phyloP scores from a whole-genome alignment of 495 filamentous ascomycete genomes.

The Penicillium bialowiezense region DNA sequence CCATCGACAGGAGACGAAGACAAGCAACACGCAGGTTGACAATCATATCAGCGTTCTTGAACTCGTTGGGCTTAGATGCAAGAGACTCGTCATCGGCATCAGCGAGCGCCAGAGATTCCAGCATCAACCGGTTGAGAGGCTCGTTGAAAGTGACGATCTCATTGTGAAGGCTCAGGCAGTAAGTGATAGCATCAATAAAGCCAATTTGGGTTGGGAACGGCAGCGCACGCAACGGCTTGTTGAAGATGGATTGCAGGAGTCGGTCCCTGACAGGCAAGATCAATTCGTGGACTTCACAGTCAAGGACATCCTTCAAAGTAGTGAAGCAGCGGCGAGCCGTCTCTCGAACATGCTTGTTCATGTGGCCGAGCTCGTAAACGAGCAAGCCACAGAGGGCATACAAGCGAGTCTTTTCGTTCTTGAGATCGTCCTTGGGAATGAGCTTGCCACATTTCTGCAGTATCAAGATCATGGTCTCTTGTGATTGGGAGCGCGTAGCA shows the following conservation, averaged over 20 bases:
- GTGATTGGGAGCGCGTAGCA: constrained; percentile 74
- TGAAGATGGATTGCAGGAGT: constrained; percentile 82
- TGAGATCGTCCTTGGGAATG: constrained; percentile 70
- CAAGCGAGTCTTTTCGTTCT: constrained; percentile 62
- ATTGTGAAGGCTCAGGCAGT: constrained; percentile 80
- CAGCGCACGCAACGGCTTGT: constrained; percentile 87
- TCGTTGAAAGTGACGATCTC: constrained; percentile 90
- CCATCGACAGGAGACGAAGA: constrained; percentile 86
- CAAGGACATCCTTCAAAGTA: constrained; percentile 73
- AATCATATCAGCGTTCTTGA: constrained; percentile 86
- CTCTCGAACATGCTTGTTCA: constrained; percentile 89
- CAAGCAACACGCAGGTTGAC: constrained; percentile 91
- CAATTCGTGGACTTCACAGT: constrained; percentile 77
- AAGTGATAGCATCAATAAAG: constrained; percentile 95
- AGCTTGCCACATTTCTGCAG: constrained; percentile 71
- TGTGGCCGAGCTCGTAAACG: constrained; percentile 82
- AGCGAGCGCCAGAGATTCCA: constrained; percentile 88
- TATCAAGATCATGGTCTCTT: constrained; percentile 75
- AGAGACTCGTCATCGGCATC: constrained; percentile 91
- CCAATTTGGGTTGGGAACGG: constrained; percentile 94
- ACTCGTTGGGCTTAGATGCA: constrained; percentile 79
- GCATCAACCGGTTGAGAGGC: constrained; percentile 79
- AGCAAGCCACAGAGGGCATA: constrained; percentile 76
- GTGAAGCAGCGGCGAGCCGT: constrained; percentile 76
- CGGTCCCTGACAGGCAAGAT: constrained; percentile 84